Base-by-base conservation (phyloP, 208 protist species). In the Wallacemonas rigidus region DNA sequence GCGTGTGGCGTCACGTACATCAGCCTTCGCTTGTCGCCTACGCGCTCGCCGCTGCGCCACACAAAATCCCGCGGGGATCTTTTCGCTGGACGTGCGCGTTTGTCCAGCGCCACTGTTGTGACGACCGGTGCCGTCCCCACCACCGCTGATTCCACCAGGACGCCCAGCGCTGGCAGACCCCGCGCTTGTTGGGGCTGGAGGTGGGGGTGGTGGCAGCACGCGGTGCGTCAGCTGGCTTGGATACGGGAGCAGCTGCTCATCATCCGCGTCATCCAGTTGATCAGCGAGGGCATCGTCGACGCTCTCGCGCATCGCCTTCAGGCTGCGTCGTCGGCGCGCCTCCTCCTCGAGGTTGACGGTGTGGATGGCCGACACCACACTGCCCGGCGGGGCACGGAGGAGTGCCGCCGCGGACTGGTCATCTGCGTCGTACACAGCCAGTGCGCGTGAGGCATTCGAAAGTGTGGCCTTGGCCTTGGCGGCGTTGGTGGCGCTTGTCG, bases 141-240 rank as follows among this genome's bases (percentile, higher is more conserved):
- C 0, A 0, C 26, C 0, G 26, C 26, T 26, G 26, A 26, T 26
- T 26, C 26, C 26, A 26, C 26, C 26, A 26, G 26, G 26, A 26
- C 26, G 26, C 26, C 26, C 26, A 26, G 26, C 26, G 26, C 26
- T 0, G 26, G 26, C 26, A 26, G 26, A 26, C 26, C 26, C 26
- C 26, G 26, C 26, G 0, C 26, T 0, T 26, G 62, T 17, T 45
- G 17, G 4, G 36, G 43, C 54, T 14, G 70, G 3, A 0, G 56
- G 41, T 35, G 50, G 57, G 8, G 55, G 53, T 44, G 41, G 41
- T n/a, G 62, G 71, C 47, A 62, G 56, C 14, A 83, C 71, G 47
- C 68, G 77, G 53, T 76, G 79, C 1, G 73, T 81, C 36, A 90
- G 76, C 39, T 77, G 81, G 53, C 77, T 82, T 9, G 82, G 82